Base-by-base conservation (phyloP, 306 rosid genomes). In the Trifolium dubium region DNA sequence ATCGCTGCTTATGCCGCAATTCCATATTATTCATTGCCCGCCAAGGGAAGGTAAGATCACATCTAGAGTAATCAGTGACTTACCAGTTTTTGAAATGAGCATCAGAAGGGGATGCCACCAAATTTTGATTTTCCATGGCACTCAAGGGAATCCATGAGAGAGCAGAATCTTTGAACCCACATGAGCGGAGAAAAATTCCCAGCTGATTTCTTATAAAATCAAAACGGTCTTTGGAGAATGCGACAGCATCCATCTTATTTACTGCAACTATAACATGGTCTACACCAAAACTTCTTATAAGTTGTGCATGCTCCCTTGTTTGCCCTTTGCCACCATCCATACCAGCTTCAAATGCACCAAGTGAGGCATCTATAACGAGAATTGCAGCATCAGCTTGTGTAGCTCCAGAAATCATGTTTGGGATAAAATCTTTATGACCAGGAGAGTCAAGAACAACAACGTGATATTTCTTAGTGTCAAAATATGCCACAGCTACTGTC, bases 371-470 rank as follows among this genome's bases (percentile, higher is more conserved):
- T 71, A 94, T 81, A 49, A 94, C 93, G 69, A 94, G 92, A 78
- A 90, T 71, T 41, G 99, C 99, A 46, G 97, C 96, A 86, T 94
- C 99, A 65, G 99, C 99, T 78, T 94, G 99, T 49, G 93, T 88
- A 73, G 99, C 96, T 28, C 99, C 99, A 39, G 97, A 94, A 79
- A 94, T 94, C 99, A 94, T 86, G 84, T 94, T 94, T 71, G 99
- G 99, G 69, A 94, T 89, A 80, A 94, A 94, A 81, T 94, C 99
- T 88, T 92, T 92, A 84, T 94, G 99, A 55, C 99, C 99, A 0
- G 99, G 99, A 55, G 99, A 94, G 82, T 94, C 99, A 0, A 94
- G 99, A 81, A 94, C 95, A 64, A 94, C 98, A 76, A 94, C 90
- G 59, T 92, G 99, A 85, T 89, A 94, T 69, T 78, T 89, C 81